A percentile compares a stretch with the other conserved stretches of the same genome.
phyloP scores from a whole-genome alignment of 495 filamentous ascomycete genomes.

The Emericellopsis terricola region DNA sequence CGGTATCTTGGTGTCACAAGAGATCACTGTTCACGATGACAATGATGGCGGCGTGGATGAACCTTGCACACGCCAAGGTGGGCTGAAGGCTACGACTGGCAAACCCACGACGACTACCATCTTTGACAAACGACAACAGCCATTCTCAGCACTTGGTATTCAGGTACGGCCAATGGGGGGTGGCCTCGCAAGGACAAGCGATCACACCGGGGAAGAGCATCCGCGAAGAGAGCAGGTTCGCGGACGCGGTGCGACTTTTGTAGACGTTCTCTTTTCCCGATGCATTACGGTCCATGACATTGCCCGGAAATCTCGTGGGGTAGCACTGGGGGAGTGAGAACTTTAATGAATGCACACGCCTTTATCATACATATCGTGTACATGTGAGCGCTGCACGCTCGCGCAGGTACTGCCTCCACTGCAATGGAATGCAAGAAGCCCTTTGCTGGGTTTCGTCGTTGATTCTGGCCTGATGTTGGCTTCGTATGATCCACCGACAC shows the following conservation, averaged over 20 bases:
- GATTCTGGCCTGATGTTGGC: no score
- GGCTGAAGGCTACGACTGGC: not conserved
- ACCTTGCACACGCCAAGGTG: not conserved
- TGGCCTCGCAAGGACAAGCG: not conserved
- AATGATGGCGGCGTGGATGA: not conserved
- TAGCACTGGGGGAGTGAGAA: no score
- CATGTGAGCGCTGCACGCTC: no score
- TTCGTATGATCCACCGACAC: no score
- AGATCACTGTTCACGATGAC: conserved; percentile 25
- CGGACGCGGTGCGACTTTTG: not conserved
- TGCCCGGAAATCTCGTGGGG: no score
- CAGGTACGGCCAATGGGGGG: not conserved
- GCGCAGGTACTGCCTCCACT: no score
- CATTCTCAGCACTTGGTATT: not conserved
- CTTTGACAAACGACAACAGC: not conserved
- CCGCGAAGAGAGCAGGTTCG: not conserved
- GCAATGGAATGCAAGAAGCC: no score
- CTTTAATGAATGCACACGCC: no score
- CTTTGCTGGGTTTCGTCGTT: no score
- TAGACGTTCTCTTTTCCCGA: no score
- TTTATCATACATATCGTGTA: no score
- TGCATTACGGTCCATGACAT: no score
- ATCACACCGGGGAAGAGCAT: not conserved
- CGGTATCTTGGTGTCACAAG: conserved; percentile 36
- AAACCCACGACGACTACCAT: not conserved